Percentiles rank a stretch among this genome's conserved stretches.
These are phyloP conservation scores for Planoprotostelium fungivorum DNA, from an alignment of 78 protist genomes.

Conservation along the genomic window DNA sequence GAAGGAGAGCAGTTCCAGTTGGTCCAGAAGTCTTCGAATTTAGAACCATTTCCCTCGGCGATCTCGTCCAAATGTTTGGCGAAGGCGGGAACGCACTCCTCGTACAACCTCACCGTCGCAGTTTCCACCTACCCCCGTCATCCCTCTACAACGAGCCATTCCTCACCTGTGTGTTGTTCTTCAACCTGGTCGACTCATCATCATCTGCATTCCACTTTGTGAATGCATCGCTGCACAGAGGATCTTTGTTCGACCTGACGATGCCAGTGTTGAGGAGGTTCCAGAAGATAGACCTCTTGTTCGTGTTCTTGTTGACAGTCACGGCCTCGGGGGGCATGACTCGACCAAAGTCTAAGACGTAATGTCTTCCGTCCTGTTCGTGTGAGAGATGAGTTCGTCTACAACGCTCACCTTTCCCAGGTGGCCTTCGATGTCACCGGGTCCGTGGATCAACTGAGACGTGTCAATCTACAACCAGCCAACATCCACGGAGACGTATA, in stretches of 20 bases:
- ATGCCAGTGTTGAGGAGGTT: background rate
- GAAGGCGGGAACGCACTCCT: background rate
- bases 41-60: background rate
- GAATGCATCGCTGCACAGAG: background rate
- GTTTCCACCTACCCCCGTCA: too few relatives aligned
- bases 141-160: too few relatives aligned
- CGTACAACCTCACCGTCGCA: background rate
- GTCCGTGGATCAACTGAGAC: background rate
- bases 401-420: background rate
- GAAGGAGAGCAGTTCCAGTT: background rate
- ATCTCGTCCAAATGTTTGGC: too few relatives aligned
- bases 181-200: background rate
- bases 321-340: background rate
- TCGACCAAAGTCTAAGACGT: background rate
- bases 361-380: background rate
- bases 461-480: too few relatives aligned
- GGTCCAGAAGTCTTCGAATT: background rate
- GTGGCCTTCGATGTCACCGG: background rate
- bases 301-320: background rate
- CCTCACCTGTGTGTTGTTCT: background rate
- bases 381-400: too few relatives aligned
- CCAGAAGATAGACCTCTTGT: background rate
- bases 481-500: too few relatives aligned
- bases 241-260: background rate
- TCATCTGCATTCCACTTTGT: background rate